A percentile compares a stretch with the other conserved stretches of the same genome.
These are phyloP conservation scores for Fusarium decemcellulare DNA, from an alignment of 2,329 filamentous ascomycete genomes.

Conservation along the genomic window DNA sequence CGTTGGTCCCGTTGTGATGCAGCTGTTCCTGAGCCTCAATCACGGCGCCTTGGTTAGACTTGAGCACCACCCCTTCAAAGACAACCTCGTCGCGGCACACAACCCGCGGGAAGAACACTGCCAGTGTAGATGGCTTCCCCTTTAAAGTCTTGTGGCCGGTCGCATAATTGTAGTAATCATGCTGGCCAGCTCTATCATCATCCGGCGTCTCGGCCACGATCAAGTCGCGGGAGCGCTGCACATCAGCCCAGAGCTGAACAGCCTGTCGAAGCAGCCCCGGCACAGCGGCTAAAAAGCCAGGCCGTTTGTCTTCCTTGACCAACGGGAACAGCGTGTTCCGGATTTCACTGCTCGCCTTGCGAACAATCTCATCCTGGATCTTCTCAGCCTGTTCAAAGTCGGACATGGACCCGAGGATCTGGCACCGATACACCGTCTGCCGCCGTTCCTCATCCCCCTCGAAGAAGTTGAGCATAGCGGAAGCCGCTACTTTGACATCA, in stretches of 20 bases:
- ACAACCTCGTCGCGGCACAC: conserved; percentile 41
- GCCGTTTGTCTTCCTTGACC: conserved; percentile 42
- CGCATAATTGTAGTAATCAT: conserved; percentile 36
- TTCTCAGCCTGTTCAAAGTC: conserved; percentile 35
- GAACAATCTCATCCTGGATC: conserved; percentile 44
- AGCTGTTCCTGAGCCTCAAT: conserved; percentile 34
- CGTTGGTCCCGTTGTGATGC: conserved; percentile 20
- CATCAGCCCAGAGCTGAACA: conserved; percentile 40
- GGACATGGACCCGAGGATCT: conserved; percentile 43
- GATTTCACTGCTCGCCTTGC: conserved; percentile 44
- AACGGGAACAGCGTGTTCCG: conserved; percentile 38
- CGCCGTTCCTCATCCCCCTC: conserved; percentile 44
- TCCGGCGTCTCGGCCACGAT: conserved; percentile 44
- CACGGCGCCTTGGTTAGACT: conserved; percentile 41
- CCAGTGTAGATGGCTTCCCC: conserved; percentile 24
- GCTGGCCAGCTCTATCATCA: conserved; percentile 33
- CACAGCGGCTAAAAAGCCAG: conserved; percentile 44
- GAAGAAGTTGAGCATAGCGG: conserved; percentile 42
- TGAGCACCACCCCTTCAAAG: conserved; percentile 43
- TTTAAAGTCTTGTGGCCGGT: conserved; percentile 21
- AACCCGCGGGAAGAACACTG: conserved; percentile 46
- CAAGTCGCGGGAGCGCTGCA: conserved; percentile 46
- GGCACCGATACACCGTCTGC: conserved; percentile 46
- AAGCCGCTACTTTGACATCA: conserved; percentile 30
- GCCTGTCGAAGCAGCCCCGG: conserved; percentile 44